Evolutionary conservation across 1,284 basidiomycete species (phyloP), one percentile per base, ranked within the genome.

Genomic region (Naganishia liquefaciens): DNA sequence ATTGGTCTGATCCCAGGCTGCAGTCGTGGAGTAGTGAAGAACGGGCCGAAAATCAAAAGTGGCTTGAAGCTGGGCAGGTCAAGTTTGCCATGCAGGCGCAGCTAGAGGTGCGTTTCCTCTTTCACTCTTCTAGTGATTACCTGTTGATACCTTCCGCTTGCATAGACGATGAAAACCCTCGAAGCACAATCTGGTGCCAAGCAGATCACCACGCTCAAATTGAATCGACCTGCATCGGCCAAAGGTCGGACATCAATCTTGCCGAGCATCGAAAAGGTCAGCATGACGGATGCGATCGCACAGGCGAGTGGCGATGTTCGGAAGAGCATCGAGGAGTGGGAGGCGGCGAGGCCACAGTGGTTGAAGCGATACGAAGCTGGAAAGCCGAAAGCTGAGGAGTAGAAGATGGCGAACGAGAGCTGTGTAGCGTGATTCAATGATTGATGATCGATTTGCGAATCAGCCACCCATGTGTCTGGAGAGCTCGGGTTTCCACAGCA

Each of bases 1-100:
- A 74, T 65, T 78, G 77, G 77, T 63, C 67, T 15, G 76, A 78
- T 68, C 65, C 68, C 47, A 66, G 77, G 58, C 72, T 78, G 37
- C 71, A 74, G 63, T 54, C 51, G 37, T 77, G 75, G 76, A 58
- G 37, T 37, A 66, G 72, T 10, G 52, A 52, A 6, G 75, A 74
- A 66, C 68, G 71, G 49, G 66, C 68, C 52, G 70, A 75, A 65
- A 77, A 77, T 67, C 69, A 66, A 23, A 68, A 69, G 50, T 77
- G 63, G 66, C 44, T 67, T 11, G 51, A 58, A 25, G 52, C 69
- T 65, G 65, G 75, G 15, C 71, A 72, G 49, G 64, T 68, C 54
- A 63, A 65, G 39, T 51, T 69, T 54, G 69, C 70, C 51, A 69
- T 71, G 40, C 62, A 71, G 42, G 69, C 68, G 40, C 63, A 63